Conservation (phyloP, 768 basidiomycete genomes). For the Amanita pallidorosea region DNA sequence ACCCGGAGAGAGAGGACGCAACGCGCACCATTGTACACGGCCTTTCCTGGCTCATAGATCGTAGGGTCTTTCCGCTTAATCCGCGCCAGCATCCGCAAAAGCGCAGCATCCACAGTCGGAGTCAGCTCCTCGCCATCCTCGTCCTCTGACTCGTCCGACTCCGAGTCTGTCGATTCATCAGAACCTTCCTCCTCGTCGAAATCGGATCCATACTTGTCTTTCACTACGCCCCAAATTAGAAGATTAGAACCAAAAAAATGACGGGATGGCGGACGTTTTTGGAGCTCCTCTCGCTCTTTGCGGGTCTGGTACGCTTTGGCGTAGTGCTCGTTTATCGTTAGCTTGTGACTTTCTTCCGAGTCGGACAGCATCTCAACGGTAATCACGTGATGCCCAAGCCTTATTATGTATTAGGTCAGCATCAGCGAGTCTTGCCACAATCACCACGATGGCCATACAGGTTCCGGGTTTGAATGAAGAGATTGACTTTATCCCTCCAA, state of each 20-base stretch:
- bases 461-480: background rate
- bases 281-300: conserved; percentile 80
- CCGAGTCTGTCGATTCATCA: conserved; percentile 48
- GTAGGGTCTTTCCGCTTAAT: conserved; percentile 76
- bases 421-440: no score
- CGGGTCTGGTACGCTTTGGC: conserved; percentile 77
- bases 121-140: conserved; percentile 94
- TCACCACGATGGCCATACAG: no score
- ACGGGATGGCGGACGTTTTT: conserved; percentile 45
- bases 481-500: background rate
- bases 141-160: conserved; percentile 79
- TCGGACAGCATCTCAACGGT: conserved; percentile 11
- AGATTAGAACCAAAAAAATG: background rate
- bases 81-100: conserved; percentile 78
- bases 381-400: no score
- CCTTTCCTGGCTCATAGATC: conserved; percentile 65
- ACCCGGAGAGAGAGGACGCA: background rate
- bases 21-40: conserved; percentile 73
- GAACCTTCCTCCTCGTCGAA: conserved; percentile 41
- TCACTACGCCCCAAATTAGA: conserved; percentile 36
- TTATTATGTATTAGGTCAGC: no score
- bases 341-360: conserved; percentile 14
- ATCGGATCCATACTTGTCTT: conserved; percentile 82
- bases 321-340: conserved; percentile 26
- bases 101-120: conserved; percentile 87